These are phyloP conservation scores for Phaffomyces antillensis DNA, from an alignment of 805 yeast species.

Conservation along the genomic window DNA sequence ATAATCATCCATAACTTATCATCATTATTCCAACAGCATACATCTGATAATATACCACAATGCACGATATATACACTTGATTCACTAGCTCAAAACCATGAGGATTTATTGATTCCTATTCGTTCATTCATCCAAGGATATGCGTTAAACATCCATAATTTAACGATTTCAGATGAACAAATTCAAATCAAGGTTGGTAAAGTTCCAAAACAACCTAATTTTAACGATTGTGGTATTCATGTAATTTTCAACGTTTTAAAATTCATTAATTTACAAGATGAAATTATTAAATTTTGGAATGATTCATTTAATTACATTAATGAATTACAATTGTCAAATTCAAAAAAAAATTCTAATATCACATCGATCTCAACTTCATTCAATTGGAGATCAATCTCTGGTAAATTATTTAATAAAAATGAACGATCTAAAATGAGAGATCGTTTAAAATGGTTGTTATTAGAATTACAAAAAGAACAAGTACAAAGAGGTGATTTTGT, in stretches of 20 bases:
- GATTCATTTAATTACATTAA: not conserved
- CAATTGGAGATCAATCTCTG: not conserved
- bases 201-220: constrained; percentile 81
- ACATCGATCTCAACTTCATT: no score
- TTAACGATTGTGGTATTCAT: constrained; percentile 93
- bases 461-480: not conserved
- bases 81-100: constrained; percentile 60
- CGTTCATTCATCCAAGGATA: constrained; percentile 56
- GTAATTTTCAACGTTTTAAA: constrained; percentile 66
- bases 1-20: constrained; percentile 58
- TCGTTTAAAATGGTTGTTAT: not conserved
- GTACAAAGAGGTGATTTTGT: constrained; percentile 2
- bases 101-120: constrained; percentile 44
- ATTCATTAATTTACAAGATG: constrained; percentile 43
- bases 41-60: not conserved
- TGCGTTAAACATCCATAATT: constrained; percentile 54
- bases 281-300: constrained; percentile 46
- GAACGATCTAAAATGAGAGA: constrained; percentile 5
- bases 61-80: constrained; percentile 50
- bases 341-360: no score
- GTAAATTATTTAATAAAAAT: not conserved
- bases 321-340: no score
- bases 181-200: constrained; percentile 42
- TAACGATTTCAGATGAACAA: constrained; percentile 38
- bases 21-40: constrained; percentile 9